These are phyloP conservation scores for Clavispora santaluciae DNA, from an alignment of 805 yeast genomes.

Conservation along the genomic window DNA sequence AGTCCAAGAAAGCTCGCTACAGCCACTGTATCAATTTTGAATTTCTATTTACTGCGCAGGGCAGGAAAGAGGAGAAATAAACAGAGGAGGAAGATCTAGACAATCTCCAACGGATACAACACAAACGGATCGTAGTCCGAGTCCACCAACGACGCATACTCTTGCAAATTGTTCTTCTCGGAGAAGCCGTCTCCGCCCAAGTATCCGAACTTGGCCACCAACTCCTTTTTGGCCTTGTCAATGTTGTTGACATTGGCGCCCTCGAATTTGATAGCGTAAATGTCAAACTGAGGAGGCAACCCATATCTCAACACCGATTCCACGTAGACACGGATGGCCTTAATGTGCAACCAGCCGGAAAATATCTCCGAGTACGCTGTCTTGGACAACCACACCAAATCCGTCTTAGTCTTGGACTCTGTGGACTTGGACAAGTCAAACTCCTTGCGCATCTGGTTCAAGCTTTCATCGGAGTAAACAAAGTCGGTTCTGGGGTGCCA, in stretches of 20 bases:
- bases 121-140: constrained; percentile 97
- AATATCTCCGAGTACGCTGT: constrained; percentile 88
- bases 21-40: background rate
- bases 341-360: constrained; percentile 85
- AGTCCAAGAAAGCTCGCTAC: background rate
- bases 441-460: constrained; percentile 72
- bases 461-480: constrained; percentile 71
- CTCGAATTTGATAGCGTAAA: constrained; percentile 43
- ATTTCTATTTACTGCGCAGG: background rate
- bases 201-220: constrained; percentile 76
- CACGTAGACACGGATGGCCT: constrained; percentile 80
- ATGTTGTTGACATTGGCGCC: constrained; percentile 31
- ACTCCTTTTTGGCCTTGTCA: constrained; percentile 60
- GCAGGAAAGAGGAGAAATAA: background rate
- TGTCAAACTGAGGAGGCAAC: constrained; percentile 84
- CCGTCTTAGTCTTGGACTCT: constrained; percentile 70
- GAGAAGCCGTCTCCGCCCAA: constrained; percentile 86
- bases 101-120: constrained; percentile 50
- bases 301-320: constrained; percentile 96
- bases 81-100: constrained; percentile 12
- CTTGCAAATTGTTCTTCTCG: constrained; percentile 68
- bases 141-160: constrained; percentile 89
- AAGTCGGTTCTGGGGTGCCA: constrained; percentile 89
- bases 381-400: constrained; percentile 74
- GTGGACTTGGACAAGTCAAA: constrained; percentile 67